phyloP scores from a whole-genome alignment of 1,284 basidiomycete species.

The Moniliophthora roreri region DNA sequence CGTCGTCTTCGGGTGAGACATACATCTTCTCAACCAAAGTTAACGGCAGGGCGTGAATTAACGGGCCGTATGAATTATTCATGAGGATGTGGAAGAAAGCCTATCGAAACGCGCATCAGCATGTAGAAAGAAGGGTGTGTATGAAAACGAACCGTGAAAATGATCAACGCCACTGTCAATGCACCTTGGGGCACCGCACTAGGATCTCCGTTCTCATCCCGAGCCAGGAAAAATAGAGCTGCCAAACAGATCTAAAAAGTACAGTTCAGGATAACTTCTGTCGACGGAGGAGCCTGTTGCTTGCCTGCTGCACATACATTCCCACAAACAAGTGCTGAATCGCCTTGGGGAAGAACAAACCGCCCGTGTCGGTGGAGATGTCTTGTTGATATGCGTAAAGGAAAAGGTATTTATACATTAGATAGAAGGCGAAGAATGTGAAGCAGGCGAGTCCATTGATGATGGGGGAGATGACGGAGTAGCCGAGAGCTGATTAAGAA shows the following conservation, averaged over 20 bases:
- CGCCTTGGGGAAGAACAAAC: slow-evolving; percentile 94
- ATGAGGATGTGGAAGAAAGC: slow-evolving; percentile 68
- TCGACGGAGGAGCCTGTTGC: no score
- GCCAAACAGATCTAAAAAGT: slow-evolving; percentile 59
- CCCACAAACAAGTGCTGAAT: slow-evolving; percentile 94
- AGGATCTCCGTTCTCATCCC: slow-evolving; percentile 47
- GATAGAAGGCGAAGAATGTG: slow-evolving; percentile 85
- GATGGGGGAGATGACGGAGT: slow-evolving; percentile 91
- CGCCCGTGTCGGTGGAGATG: slow-evolving; percentile 81
- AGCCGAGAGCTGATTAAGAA: slow-evolving; percentile 57
- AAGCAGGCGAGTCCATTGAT: slow-evolving; percentile 88
- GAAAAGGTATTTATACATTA: slow-evolving; percentile 89
- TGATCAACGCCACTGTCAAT: slow-evolving; percentile 83
- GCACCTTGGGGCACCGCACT: slow-evolving; percentile 72
- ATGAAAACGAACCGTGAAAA: slow-evolving; percentile 65
- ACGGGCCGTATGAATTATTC: slow-evolving; percentile 67
- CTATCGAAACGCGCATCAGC: slow-evolving; percentile 43
- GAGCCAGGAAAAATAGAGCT: slow-evolving; percentile 87
- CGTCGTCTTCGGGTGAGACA: slow-evolving; percentile 27
- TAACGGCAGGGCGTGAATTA: slow-evolving; percentile 70
- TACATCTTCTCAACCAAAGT: slow-evolving; percentile 74
- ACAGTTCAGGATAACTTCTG: no score
- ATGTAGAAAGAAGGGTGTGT: slow-evolving; percentile 18
- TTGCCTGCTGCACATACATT: slow-evolving; percentile 73
- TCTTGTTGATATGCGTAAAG: slow-evolving; percentile 80